Evolutionary conservation across 1,284 basidiomycete species (phyloP).

Genomic region (Malassezia slooffiae): DNA sequence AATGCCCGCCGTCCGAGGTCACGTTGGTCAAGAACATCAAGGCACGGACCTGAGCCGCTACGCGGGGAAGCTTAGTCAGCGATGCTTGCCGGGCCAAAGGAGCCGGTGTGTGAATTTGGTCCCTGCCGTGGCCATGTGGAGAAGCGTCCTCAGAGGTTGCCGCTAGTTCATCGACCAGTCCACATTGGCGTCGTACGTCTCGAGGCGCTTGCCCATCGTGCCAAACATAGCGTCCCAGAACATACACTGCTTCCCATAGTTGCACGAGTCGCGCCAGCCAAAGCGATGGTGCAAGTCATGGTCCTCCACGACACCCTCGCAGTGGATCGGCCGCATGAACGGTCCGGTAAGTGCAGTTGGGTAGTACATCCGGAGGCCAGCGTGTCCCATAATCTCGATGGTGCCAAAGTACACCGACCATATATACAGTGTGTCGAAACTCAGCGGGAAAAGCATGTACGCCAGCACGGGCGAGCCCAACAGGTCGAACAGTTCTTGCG

Average conservation of each 20-base stretch:
- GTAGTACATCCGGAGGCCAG: conserved; percentile 26
- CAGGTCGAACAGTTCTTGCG: conserved; percentile 28
- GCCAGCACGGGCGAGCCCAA: too few relatives aligned
- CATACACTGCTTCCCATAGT: conserved; percentile 41
- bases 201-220: conserved; percentile 30
- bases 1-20: too few relatives aligned
- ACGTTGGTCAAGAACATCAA: too few relatives aligned
- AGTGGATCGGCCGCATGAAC: conserved; percentile 20
- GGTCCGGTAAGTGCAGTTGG: too few relatives aligned
- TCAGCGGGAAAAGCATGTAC: conserved; percentile 15
- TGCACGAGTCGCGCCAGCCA: conserved; percentile 27
- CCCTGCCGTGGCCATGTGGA: too few relatives aligned
- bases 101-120: too few relatives aligned
- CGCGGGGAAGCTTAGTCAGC: too few relatives aligned
- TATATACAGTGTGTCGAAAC: conserved; percentile 22
- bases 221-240: conserved; percentile 41
- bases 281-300: conserved; percentile 44
- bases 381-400: conserved; percentile 25
- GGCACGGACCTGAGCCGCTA: too few relatives aligned
- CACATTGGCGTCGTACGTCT: conserved; percentile 18
- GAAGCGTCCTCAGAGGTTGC: too few relatives aligned
- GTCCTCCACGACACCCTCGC: conserved; percentile 39
- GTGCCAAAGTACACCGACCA: conserved; percentile 19
- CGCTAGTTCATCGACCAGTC: conserved; percentile 22
- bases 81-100: too few relatives aligned